Evolutionary conservation across 2,329 filamentous ascomycete species (phyloP).

Genomic region (Daldinia eschscholtzii): DNA sequence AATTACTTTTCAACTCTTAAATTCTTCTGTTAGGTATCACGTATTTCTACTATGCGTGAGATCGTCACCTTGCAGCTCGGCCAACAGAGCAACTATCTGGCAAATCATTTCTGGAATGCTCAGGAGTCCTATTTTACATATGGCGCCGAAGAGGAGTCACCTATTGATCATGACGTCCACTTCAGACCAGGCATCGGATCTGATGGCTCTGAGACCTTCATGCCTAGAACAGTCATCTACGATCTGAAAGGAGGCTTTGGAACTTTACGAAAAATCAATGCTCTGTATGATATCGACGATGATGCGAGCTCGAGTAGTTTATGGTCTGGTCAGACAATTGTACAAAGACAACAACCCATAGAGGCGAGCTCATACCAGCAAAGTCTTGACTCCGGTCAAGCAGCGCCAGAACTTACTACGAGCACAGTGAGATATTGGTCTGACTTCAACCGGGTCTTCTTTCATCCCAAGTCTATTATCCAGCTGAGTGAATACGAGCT

Average conservation of each 20-base stretch:
- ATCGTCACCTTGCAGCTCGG: conserved; percentile 95
- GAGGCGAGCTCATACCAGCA: conserved; percentile 80
- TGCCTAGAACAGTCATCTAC: conserved; percentile 91
- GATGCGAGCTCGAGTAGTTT: conserved; percentile 53
- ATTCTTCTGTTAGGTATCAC: background rate
- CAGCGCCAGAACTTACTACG: conserved; percentile 73
- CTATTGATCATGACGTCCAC: conserved; percentile 86
- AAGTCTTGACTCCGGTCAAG: conserved; percentile 78
- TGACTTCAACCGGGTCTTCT: conserved; percentile 93
- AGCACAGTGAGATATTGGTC: conserved; percentile 93
- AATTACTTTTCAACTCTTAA: background rate
- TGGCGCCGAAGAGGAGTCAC: conserved; percentile 71
- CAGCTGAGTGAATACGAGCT: conserved; percentile 91
- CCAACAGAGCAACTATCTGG: conserved; percentile 91
- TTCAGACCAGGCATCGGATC: conserved; percentile 86
- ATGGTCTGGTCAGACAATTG: conserved; percentile 73
- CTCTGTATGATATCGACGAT: conserved; percentile 77
- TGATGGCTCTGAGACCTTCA: conserved; percentile 91
- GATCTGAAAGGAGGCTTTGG: conserved; percentile 96
- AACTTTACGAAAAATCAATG: conserved; percentile 86
- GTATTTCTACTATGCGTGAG: conserved; percentile 78
- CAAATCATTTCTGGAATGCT: conserved; percentile 97
- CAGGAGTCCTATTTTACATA: conserved; percentile 99
- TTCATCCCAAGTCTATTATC: conserved; percentile 87
- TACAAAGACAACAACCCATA: conserved; percentile 78